A percentile compares a stretch with the other conserved stretches of the same genome.
Conservation (phyloP, 2,329 filamentous ascomycete genomes). For the Scedosporium apiospermum region DNA sequence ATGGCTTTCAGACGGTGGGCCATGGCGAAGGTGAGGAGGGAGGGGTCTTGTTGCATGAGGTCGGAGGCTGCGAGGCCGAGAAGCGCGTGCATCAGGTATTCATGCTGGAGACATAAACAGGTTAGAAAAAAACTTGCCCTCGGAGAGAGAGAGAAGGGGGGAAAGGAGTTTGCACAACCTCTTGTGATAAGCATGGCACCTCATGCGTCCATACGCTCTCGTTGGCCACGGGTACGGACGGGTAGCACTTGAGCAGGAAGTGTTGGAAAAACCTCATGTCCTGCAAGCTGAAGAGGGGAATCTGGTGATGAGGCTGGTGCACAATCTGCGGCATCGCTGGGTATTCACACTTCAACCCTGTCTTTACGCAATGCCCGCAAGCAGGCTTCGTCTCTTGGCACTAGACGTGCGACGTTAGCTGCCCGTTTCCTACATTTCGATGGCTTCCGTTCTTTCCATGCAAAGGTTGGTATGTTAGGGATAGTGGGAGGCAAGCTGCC, state of each 20-base stretch:
- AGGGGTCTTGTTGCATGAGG: slow-evolving; percentile 40
- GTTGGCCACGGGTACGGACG: slow-evolving; percentile 55
- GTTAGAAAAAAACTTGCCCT: slow-evolving; percentile 6
- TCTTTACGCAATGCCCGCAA: slow-evolving; percentile 55
- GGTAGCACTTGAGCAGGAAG: slow-evolving; percentile 52
- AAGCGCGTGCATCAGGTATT: slow-evolving; percentile 63
- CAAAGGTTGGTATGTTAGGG: too few relatives aligned
- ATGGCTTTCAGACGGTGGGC: slow-evolving; percentile 57
- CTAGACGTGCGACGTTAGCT: slow-evolving; percentile 20
- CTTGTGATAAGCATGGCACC: slow-evolving; percentile 57
- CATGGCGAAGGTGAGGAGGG: slow-evolving; percentile 48
- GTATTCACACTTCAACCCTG: slow-evolving; percentile 54
- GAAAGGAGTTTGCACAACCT: slow-evolving; percentile 26
- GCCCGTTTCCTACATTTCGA: too few relatives aligned
- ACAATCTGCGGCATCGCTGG: slow-evolving; percentile 39
- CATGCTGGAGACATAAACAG: slow-evolving; percentile 31
- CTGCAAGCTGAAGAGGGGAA: slow-evolving; percentile 49
- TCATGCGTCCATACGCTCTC: slow-evolving; percentile 59
- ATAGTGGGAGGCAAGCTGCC: too few relatives aligned
- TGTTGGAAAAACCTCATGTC: slow-evolving; percentile 64
- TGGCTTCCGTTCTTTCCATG: too few relatives aligned
- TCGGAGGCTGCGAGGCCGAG: slow-evolving; percentile 60
- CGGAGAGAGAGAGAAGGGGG: too few relatives aligned
- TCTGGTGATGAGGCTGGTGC: slow-evolving; percentile 46
- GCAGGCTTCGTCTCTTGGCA: slow-evolving; percentile 57